Evolutionary conservation across 1,284 basidiomycete species (phyloP), one percentile per base, ranked within the genome.

Genomic region (Pisolithus thermaeus): DNA sequence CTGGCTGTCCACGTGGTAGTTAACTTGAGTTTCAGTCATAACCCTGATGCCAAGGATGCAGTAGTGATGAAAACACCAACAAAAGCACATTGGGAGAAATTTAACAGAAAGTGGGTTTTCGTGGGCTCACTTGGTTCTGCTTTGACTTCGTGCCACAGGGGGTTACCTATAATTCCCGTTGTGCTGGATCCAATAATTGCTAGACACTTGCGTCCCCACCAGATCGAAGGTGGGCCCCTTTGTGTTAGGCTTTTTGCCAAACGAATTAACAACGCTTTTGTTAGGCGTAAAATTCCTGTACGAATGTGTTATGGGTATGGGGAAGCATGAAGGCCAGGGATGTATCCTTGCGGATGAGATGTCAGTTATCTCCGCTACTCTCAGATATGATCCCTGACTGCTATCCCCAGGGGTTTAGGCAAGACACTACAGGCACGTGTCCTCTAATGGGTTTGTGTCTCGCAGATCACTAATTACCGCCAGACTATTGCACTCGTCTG

Each of bases 261-360:
- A 47, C 44, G 36, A 27, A 52, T 40, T 49, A 32, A 41, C 43
- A 49, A 32, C 45, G 52, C 28, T 50, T 54, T 39, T 50, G 9
- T 35, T 52, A 87, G 87, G 89, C 40, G 78, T 90, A 36, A 79
- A 84, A 65, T 99, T 99, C 68, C 76, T 99, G 75, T 99, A 99
- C 66, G 92, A 96, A 66, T 91, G 89, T 58, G 90, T 96, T 20
- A 97, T 97, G 92, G 95, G 95, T 7, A 76, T 98, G 67, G 80
- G 90, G 30, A 89, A 86, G 59, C 87, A 91, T 54, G 90, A 94
- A 66, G 87, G 87, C 7, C 80, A 92, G 59, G 97, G 97, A 1
- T 96, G 92, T 60, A 98, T 99, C 56, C 77, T 99, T 27, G 97
- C 96, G 1, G 97, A 99, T 68, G 96, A 99, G 63, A 96, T 97